phyloP scores from a whole-genome alignment of 2,329 filamentous ascomycete species.

The Lasiodiplodia hormozganensis region DNA sequence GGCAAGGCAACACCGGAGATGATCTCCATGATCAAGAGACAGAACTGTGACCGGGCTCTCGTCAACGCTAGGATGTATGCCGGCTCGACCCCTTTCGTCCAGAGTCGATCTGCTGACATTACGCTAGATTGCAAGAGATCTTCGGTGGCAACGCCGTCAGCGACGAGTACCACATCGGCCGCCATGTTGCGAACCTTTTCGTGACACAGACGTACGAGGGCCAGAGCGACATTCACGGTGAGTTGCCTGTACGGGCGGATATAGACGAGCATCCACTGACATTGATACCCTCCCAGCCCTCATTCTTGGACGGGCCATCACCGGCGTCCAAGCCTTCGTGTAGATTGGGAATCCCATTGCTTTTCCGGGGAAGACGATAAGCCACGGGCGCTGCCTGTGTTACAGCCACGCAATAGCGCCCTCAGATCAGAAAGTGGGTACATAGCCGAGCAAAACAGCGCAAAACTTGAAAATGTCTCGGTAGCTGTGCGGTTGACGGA shows the following conservation, averaged over 20 bases:
- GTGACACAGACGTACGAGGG: constrained; percentile 98
- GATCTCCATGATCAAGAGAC: constrained; percentile 95
- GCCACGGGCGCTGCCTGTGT: constrained; percentile 7
- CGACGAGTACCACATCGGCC: constrained; percentile 93
- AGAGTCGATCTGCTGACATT: constrained; percentile 30
- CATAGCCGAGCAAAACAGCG: not conserved
- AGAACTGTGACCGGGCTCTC: constrained; percentile 93
- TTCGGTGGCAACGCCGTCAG: constrained; percentile 98
- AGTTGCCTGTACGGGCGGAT: constrained; percentile 50
- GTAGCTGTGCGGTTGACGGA: constrained; percentile 8
- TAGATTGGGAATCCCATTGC: constrained; percentile 45
- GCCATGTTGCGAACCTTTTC: constrained; percentile 94
- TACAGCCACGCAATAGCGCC: constrained; percentile 23
- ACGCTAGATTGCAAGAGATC: constrained; percentile 78
- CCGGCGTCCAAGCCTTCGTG: constrained; percentile 79
- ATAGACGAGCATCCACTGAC: constrained; percentile 4
- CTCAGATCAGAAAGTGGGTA: not conserved
- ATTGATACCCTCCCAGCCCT: constrained; percentile 43
- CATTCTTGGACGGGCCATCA: constrained; percentile 60
- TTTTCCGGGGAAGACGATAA: constrained; percentile 18
- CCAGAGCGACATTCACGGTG: constrained; percentile 96
- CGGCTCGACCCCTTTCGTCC: not conserved
- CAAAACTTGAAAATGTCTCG: constrained; percentile 18
- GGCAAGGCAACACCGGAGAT: constrained; percentile 90
- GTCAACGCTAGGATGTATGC: constrained; percentile 72